phyloP scores from a whole-genome alignment of 805 yeast species.

The Metschnikowia anglica region DNA sequence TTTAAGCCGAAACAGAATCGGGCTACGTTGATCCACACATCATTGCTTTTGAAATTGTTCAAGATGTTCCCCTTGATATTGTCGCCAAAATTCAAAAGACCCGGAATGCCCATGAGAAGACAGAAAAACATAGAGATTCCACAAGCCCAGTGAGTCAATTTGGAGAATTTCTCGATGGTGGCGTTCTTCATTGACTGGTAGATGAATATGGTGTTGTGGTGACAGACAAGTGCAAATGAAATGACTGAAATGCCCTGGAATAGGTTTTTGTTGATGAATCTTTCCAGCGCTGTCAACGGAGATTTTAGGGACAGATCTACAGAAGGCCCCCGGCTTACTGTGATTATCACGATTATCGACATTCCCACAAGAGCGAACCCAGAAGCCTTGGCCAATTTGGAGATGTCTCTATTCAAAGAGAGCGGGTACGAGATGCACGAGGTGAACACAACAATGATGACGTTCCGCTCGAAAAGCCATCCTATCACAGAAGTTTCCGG shows the following conservation, averaged over 20 bases:
- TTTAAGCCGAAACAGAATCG: conserved; percentile 88
- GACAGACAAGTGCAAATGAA: conserved; percentile 93
- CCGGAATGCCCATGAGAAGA: conserved; percentile 73
- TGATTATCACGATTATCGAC: conserved; percentile 73
- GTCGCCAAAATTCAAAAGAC: conserved; percentile 71
- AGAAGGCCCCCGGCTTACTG: conserved; percentile 71
- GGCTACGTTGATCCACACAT: conserved; percentile 77
- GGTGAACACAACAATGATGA: conserved; percentile 70
- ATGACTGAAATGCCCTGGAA: conserved; percentile 93
- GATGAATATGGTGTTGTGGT: conserved; percentile 88
- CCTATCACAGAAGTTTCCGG: conserved; percentile 33
- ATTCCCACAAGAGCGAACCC: conserved; percentile 84
- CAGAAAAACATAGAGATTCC: conserved; percentile 78
- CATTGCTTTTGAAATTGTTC: conserved; percentile 80
- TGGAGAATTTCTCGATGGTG: conserved; percentile 69
- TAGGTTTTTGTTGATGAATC: conserved; percentile 60
- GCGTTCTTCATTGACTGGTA: conserved; percentile 80
- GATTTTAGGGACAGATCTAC: conserved; percentile 51
- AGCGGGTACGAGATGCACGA: conserved; percentile 77
- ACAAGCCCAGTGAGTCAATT: conserved; percentile 81
- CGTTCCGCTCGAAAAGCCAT: conserved; percentile 62
- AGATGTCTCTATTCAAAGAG: conserved; percentile 75
- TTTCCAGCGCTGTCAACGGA: conserved; percentile 36
- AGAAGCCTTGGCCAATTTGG: conserved; percentile 81
- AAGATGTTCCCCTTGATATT: conserved; percentile 83